Base-by-base conservation (phyloP, 2,329 filamentous ascomycete genomes). In the Immersiporthe knoxdaviesiana region DNA sequence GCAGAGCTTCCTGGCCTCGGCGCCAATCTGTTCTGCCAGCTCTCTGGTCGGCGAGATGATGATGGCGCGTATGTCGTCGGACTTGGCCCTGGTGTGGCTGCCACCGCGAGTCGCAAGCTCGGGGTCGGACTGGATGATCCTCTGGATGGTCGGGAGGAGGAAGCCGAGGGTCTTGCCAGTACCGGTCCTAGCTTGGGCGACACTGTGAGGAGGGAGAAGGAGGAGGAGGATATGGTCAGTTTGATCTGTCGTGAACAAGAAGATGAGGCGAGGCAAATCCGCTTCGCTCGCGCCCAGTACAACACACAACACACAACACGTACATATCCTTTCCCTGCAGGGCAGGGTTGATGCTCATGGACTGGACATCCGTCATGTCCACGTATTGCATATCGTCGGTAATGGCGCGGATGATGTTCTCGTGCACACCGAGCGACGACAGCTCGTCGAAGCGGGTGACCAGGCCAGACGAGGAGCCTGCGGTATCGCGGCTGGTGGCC, bases 151-250 rank as follows among this genome's bases (percentile, higher is more conserved):
- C 64, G 96, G 96, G 8, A 98, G 81, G 32, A 99, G 85, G 84
- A 98, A 99, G 47, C 93, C 96, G 68, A 98, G 83, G 0, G 96
- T 99, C 83, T 99, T 99, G 78, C 96, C 96, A 4, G 96, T 98
- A 78, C 96, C 96, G 11, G 96, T 99, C 82, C 93, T 97, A 70
- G 96, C 96, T 83, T 98, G 96, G 61, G 95, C 96, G 73, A 98
- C 86, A 74, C 91, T 93, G 76, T 44, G n/a, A 71, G 58, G 52
- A 8, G 27, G 27, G 14, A 30, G 47, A 21, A 37, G 56, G 8
- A 35, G 21, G 7, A 27, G 30, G 21, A 37, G 27, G 5, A 37
- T 16, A 24, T n/a, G 44, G 44, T 47, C 44, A 47, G 44, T n/a
- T 10, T 8, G 21, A n/a, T n/a, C 44, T n/a, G 44, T n/a, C 44